Conservation (phyloP, 495 filamentous ascomycete genomes). For the Bacidia gigantensis region DNA sequence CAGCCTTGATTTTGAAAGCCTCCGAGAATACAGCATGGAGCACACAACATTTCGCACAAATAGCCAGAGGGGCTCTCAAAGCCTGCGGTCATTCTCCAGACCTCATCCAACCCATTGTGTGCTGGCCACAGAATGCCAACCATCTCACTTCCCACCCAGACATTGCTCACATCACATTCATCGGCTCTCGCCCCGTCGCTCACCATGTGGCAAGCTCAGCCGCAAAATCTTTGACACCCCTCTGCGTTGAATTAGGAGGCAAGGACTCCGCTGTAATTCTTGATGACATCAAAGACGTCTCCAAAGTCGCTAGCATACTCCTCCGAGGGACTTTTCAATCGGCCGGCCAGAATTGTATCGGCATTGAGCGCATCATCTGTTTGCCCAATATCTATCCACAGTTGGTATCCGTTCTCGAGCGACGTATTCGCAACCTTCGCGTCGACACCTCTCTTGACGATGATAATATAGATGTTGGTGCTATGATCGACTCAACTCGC, state of each 20-base stretch:
- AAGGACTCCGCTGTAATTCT: slow-evolving; percentile 93
- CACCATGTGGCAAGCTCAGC: slow-evolving; percentile 78
- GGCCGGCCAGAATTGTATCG: slow-evolving; percentile 96
- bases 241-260: slow-evolving; percentile 81
- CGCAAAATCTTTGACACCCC: slow-evolving; percentile 67
- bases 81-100: slow-evolving; percentile 75
- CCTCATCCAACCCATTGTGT: slow-evolving; percentile 71
- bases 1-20: slow-evolving; percentile 79
- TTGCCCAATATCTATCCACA: slow-evolving; percentile 56
- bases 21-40: slow-evolving; percentile 93
- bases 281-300: slow-evolving; percentile 58
- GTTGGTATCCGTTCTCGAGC: slow-evolving; percentile 55
- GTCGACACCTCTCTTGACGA: slow-evolving; percentile 37
- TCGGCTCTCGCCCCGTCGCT: slow-evolving; percentile 76
- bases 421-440: slow-evolving; percentile 57
- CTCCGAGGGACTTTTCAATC: slow-evolving; percentile 91
- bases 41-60: slow-evolving; percentile 61
- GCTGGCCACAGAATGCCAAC: slow-evolving; percentile 70
- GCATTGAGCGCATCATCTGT: slow-evolving; percentile 84
- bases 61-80: slow-evolving; percentile 61
- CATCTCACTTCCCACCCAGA: slow-evolving; percentile 76
- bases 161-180: slow-evolving; percentile 92
- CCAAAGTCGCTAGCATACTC: slow-evolving; percentile 61
- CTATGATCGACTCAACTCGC: slow-evolving; percentile 64
- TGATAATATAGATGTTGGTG: slow-evolving; percentile 79